Percentiles rank a stretch among this genome's conserved stretches.
Evolutionary conservation across 306 rosid species (phyloP).

Genomic region (Calophaca sinica): DNA sequence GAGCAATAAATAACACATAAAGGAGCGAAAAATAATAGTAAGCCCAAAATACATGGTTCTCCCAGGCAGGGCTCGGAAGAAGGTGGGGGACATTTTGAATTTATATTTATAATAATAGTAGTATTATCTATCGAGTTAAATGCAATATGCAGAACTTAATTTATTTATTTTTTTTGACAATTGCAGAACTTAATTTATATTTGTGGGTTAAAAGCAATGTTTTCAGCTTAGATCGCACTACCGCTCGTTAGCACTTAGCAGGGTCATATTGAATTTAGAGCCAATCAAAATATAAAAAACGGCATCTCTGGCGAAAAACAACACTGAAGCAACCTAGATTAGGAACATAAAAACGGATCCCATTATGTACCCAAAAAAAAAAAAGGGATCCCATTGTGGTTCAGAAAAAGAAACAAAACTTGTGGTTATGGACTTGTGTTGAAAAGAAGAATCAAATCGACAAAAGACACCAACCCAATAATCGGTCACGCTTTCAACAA

Average conservation of each 20-base stretch:
- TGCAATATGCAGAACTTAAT: not conserved
- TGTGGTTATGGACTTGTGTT: no score
- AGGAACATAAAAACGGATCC: no score
- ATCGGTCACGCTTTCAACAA: no score
- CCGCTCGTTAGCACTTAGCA: not conserved
- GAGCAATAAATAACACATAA: not conserved
- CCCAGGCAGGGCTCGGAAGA: not conserved
- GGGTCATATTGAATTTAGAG: not conserved
- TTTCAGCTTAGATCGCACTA: constrained; percentile 16
- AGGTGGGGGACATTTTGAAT: not conserved
- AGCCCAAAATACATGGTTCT: not conserved
- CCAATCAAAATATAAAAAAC: not conserved
- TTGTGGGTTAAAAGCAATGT: constrained; percentile 11
- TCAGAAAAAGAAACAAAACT: no score
- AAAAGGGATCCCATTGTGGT: no score
- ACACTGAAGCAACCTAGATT: no score
- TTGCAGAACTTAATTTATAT: no score
- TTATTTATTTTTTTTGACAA: not conserved
- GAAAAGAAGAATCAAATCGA: no score
- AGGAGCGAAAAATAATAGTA: no score
- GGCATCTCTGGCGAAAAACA: no score
- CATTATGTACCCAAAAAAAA: no score
- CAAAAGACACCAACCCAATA: no score
- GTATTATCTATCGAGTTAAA: not conserved
- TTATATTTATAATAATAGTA: not conserved